phyloP scores from a whole-genome alignment of 148 eudicot species.

The Spergularia bocconei region DNA sequence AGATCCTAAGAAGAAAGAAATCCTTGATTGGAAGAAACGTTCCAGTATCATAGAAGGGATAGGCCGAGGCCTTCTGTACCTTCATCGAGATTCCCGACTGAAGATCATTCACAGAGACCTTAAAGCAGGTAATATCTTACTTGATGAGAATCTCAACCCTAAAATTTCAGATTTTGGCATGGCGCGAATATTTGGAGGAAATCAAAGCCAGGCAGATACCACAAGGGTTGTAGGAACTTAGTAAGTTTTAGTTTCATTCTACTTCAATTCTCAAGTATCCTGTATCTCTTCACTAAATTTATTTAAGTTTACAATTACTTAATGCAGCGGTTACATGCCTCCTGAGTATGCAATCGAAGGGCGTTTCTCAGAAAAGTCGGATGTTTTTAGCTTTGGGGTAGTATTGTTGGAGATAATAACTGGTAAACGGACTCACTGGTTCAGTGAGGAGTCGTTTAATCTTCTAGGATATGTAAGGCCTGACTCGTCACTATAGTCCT shows the following conservation, averaged over 20 bases:
- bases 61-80: slow-evolving; percentile 24
- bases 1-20: neutral
- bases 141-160: slow-evolving; percentile 17
- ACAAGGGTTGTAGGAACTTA: slow-evolving; percentile 37
- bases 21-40: slow-evolving; percentile 30
- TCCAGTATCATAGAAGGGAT: slow-evolving; percentile 32
- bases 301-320: neutral
- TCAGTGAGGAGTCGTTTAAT: slow-evolving; percentile 14
- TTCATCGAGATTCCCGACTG: slow-evolving; percentile 24
- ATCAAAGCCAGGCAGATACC: slow-evolving; percentile 31
- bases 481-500: neutral
- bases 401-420: slow-evolving; percentile 28
- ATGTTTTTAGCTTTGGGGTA: slow-evolving; percentile 36
- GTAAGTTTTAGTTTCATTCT: neutral
- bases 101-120: slow-evolving; percentile 25
- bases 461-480: slow-evolving; percentile 32
- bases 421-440: slow-evolving; percentile 25
- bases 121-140: slow-evolving; percentile 15
- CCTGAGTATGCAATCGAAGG: slow-evolving; percentile 37
- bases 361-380: slow-evolving; percentile 31
- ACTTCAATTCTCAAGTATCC: neutral
- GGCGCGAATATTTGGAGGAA: slow-evolving; percentile 36
- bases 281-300: neutral
- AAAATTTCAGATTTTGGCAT: slow-evolving; percentile 46
- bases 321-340: slow-evolving; percentile 34